Conservation (phyloP, 805 yeast genomes). For the Priceomyces carsonii region DNA sequence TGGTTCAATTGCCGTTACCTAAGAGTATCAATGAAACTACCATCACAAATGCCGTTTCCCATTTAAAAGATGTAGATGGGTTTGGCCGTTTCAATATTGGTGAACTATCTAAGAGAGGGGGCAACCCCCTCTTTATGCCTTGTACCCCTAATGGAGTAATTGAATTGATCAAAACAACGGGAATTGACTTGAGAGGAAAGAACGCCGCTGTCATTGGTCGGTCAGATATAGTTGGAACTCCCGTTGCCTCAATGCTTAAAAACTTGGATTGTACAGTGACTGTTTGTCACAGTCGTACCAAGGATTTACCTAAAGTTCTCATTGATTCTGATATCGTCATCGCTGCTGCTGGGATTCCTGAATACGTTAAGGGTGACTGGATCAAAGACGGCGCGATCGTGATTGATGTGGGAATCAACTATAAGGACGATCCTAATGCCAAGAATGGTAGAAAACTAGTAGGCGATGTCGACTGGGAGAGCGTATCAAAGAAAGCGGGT, state of each 20-base stretch:
- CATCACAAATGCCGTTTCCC: conserved; percentile 78
- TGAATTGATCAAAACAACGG: conserved; percentile 70
- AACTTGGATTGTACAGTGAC: conserved; percentile 87
- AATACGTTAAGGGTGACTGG: conserved; percentile 85
- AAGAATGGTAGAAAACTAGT: conserved; percentile 81
- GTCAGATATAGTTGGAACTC: conserved; percentile 94
- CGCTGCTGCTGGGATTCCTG: conserved; percentile 88
- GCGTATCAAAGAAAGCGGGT: conserved; percentile 62
- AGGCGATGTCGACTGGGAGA: conserved; percentile 90
- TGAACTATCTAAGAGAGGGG: conserved; percentile 84
- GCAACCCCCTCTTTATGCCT: conserved; percentile 80
- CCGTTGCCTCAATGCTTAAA: conserved; percentile 81
- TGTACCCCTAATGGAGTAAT: conserved; percentile 96
- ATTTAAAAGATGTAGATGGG: conserved; percentile 93
- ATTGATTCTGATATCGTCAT: conserved; percentile 81
- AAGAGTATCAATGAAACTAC: conserved; percentile 71
- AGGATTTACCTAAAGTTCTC: conserved; percentile 56
- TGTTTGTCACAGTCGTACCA: conserved; percentile 74
- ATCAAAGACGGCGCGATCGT: conserved; percentile 82
- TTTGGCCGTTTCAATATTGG: conserved; percentile 88
- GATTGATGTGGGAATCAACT: conserved; percentile 94
- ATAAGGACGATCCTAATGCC: conserved; percentile 69
- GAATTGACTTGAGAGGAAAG: conserved; percentile 71
- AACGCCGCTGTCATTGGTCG: conserved; percentile 91
- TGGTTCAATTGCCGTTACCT: conserved; percentile 92